A percentile compares a stretch with the other conserved stretches of the same genome.
Evolutionary conservation across 169 alveolate species (phyloP).

Genomic region (Plasmodium berghei): DNA sequence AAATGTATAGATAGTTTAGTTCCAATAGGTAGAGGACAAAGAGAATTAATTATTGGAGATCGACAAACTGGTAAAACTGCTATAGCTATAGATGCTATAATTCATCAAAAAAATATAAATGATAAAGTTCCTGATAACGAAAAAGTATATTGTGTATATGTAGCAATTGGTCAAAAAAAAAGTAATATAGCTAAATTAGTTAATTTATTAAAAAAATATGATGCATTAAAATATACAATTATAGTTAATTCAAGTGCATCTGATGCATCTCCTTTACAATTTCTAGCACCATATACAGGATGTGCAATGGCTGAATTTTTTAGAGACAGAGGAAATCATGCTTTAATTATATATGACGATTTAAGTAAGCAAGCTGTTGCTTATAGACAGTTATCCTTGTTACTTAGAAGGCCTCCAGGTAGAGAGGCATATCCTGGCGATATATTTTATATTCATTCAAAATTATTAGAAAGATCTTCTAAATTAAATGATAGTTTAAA

Average conservation of each 20-base stretch:
- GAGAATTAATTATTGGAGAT: constrained; percentile 99
- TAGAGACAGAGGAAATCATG: constrained; percentile 97
- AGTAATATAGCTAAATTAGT: constrained; percentile 95
- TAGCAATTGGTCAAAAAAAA: constrained; percentile 98
- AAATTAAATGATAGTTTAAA: constrained; percentile 94
- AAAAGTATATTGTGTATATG: constrained; percentile 97
- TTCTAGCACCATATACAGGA: constrained; percentile 98
- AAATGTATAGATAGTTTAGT: constrained; percentile 97
- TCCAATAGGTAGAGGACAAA: constrained; percentile 99
- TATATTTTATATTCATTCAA: constrained; percentile 97
- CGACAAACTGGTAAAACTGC: constrained; percentile 99
- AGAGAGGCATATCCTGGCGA: constrained; percentile 98
- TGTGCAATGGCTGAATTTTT: constrained; percentile 99
- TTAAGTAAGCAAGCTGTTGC: constrained; percentile 99
- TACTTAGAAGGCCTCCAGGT: constrained; percentile 97
- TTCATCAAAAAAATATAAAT: constrained; percentile 92
- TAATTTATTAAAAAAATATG: constrained; percentile 90
- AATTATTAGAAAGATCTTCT: constrained; percentile 98
- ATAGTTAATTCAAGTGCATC: constrained; percentile 99
- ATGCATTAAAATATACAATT: constrained; percentile 95
- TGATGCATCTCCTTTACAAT: constrained; percentile 98
- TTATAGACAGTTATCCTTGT: constrained; percentile 95
- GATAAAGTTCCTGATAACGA: constrained; percentile 89
- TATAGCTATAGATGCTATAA: constrained; percentile 96
- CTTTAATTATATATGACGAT: constrained; percentile 97